Conservation (phyloP, 2,329 filamentous ascomycete species). For the Clarireedia monteithiana region DNA sequence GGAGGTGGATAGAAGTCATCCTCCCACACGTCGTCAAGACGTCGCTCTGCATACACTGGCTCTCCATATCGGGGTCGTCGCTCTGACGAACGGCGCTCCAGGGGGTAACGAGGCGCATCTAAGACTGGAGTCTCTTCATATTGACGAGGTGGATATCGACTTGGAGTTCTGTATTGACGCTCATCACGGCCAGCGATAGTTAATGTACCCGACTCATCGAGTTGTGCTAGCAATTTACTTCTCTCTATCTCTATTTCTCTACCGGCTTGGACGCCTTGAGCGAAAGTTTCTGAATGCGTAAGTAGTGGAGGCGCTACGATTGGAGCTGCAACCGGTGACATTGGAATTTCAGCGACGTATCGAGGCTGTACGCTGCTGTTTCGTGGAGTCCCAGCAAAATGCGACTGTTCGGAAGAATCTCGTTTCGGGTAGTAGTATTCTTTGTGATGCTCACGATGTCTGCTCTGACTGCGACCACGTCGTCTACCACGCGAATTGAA, state of each 20-base stretch:
- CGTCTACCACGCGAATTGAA: neutral
- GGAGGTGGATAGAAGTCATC: neutral
- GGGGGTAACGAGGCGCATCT: constrained; percentile 1
- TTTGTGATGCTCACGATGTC: constrained; percentile 15
- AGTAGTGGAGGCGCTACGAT: constrained; percentile 2
- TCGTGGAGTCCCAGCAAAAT: neutral
- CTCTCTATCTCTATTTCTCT: constrained; percentile 20
- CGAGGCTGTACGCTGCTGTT: neutral
- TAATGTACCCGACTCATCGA: constrained; percentile 6
- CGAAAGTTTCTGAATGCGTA: constrained; percentile 17
- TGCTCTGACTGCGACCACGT: constrained; percentile 18
- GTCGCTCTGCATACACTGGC: neutral
- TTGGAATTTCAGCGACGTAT: constrained; percentile 14
- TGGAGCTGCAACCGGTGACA: constrained; percentile 11
- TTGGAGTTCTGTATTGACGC: neutral
- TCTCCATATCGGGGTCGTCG: constrained; percentile 7
- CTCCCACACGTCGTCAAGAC: neutral
- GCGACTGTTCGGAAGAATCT: constrained; percentile 15
- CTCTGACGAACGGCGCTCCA: neutral
- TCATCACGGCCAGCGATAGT: constrained; percentile 1
- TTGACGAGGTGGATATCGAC: constrained; percentile 1
- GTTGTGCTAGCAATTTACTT: constrained; percentile 7
- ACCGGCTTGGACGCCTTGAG: constrained; percentile 21
- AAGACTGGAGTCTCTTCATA: constrained; percentile 7
- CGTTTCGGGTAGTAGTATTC: constrained; percentile 13